Conservation (phyloP, 202 grass and related monocot species). For the Carex arenaria region DNA sequence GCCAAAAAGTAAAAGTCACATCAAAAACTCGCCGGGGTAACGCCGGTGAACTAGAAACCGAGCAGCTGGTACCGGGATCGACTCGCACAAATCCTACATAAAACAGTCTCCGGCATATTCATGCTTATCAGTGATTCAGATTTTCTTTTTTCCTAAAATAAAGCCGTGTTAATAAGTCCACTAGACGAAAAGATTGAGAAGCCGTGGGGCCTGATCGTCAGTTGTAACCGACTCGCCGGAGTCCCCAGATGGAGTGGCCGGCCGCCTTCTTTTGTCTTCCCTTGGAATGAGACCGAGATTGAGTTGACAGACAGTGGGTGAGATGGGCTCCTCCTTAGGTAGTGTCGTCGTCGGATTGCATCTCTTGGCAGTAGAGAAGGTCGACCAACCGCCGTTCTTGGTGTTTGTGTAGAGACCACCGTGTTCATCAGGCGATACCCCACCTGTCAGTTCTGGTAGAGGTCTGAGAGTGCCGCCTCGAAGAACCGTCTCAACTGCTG, state of each 20-base stretch:
- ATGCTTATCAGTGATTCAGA: neutral
- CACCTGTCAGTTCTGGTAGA: conserved; percentile 36
- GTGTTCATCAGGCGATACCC: neutral
- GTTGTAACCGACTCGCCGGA: conserved; percentile 78
- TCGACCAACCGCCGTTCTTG: conserved; percentile 37
- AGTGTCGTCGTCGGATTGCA: neutral
- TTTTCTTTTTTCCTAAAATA: neutral
- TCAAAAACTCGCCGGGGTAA: conserved; percentile 37
- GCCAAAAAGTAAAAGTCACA: conserved; percentile 22
- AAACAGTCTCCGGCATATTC: neutral
- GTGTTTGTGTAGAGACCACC: conserved; percentile 29
- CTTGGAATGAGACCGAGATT: conserved; percentile 53
- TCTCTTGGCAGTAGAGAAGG: conserved; percentile 47
- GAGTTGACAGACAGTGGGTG: conserved; percentile 42
- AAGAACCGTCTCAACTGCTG: conserved; percentile 74
- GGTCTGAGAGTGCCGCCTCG: conserved; percentile 56
- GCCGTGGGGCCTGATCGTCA: conserved; percentile 33
- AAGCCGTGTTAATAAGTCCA: conserved; percentile 4
- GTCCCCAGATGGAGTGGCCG: conserved; percentile 62
- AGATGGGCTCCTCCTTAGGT: neutral
- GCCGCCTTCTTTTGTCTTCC: conserved; percentile 22
- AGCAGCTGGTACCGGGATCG: conserved; percentile 4
- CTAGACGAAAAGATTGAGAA: conserved; percentile 79
- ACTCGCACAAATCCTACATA: conserved; percentile 15
- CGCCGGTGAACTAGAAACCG: conserved; percentile 23